Conservation (phyloP, 2,329 filamentous ascomycete genomes). For the Capronia epimyces region DNA sequence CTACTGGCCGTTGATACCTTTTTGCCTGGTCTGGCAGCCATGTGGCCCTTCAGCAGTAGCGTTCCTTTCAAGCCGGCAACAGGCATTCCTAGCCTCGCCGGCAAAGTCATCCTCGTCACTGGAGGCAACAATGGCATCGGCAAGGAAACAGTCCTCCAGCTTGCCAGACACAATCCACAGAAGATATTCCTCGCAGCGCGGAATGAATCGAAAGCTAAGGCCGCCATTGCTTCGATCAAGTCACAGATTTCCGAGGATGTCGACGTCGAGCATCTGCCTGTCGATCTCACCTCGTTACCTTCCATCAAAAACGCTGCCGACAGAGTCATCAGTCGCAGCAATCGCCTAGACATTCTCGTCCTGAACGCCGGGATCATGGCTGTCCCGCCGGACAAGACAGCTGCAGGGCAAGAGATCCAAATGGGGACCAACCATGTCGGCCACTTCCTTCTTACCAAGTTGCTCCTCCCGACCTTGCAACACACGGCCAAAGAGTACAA, state of each 20-base stretch:
- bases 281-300: conserved; percentile 49
- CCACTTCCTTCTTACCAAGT: conserved; percentile 42
- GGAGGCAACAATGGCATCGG: conserved; percentile 48
- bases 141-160: conserved; percentile 44
- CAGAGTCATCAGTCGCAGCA: conserved; percentile 37
- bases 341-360: conserved; percentile 43
- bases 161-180: conserved; percentile 47
- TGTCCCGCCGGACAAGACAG: conserved; percentile 35
- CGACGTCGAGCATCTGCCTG: conserved; percentile 43
- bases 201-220: conserved; percentile 39
- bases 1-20: conserved; percentile 20
- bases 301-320: conserved; percentile 45
- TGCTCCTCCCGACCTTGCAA: conserved; percentile 40
- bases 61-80: conserved; percentile 38
- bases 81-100: conserved; percentile 42
- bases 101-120: conserved; percentile 49
- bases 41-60: conserved; percentile 21
- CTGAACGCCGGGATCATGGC: conserved; percentile 48
- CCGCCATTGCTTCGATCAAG: conserved; percentile 42
- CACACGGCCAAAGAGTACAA: conserved; percentile 32
- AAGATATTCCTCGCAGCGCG: conserved; percentile 54
- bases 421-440: conserved; percentile 46
- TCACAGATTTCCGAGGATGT: conserved; percentile 30
- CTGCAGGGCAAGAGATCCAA: conserved; percentile 42
- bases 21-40: conserved; percentile 20